phyloP scores from a whole-genome alignment of 257 asterid genomes.

The Mitragyna speciosa region DNA sequence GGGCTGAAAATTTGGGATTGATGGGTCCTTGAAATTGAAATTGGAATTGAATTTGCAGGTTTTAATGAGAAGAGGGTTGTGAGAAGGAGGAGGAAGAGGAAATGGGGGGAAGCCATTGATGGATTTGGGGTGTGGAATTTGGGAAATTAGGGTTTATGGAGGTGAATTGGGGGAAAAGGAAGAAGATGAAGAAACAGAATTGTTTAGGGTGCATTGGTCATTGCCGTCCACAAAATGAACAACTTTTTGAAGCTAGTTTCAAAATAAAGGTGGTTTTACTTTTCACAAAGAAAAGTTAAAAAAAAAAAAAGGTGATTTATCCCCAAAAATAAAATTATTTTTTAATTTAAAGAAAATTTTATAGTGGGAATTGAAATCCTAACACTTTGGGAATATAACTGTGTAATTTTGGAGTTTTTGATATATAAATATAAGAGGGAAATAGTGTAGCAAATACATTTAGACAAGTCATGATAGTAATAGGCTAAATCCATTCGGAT shows the following conservation, averaged over 20 bases:
- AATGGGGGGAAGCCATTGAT: not conserved
- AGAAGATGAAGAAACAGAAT: not conserved
- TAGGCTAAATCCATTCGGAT: not conserved
- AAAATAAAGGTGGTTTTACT: not conserved
- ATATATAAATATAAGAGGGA: too few species aligned
- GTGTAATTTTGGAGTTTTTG: too few species aligned
- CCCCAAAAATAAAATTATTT: too few species aligned
- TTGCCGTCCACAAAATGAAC: constrained; percentile 3
- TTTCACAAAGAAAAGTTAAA: not conserved
- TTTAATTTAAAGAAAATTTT: too few species aligned
- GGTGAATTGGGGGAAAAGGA: not conserved
- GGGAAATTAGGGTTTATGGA: constrained; percentile 25
- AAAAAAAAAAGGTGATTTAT: not conserved
- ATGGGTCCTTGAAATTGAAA: not conserved
- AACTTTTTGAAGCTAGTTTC: not conserved
- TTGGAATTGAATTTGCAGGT: not conserved
- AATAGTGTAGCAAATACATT: not conserved
- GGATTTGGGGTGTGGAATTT: constrained; percentile 26
- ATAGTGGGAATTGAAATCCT: too few species aligned
- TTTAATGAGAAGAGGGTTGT: constrained; percentile 16
- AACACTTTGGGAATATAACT: too few species aligned
- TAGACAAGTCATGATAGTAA: too few species aligned
- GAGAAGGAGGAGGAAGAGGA: not conserved
- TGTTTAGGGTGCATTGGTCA: not conserved
- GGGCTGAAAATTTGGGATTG: not conserved